Conservation (phyloP, 2,329 filamentous ascomycete species). For the Raffaelea arxii region DNA sequence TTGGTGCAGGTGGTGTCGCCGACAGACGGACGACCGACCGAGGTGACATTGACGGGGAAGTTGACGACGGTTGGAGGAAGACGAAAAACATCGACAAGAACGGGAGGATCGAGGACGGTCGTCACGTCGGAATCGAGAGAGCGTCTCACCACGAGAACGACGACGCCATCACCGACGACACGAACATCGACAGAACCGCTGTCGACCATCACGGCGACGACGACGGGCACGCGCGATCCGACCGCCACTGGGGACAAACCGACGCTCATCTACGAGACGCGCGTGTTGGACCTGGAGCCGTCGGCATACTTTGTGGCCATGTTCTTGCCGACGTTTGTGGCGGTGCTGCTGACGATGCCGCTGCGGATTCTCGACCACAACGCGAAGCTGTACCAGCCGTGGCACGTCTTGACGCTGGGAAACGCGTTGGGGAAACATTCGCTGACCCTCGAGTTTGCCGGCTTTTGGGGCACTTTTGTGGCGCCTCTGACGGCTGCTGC, state of each 20-base stretch:
- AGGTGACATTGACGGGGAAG: no score
- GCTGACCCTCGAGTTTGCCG: conserved; percentile 30
- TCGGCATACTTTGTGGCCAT: conserved; percentile 28
- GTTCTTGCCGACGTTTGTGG: conserved; percentile 30
- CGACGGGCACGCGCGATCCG: conserved; percentile 7
- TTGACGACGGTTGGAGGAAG: no score
- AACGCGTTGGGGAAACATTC: conserved; percentile 28
- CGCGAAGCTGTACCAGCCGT: conserved; percentile 32
- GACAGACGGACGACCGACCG: background rate
- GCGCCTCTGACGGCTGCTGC: conserved; percentile 25
- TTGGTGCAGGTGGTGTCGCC: conserved; percentile 8
- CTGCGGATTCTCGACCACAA: conserved; percentile 30
- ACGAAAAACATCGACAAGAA: no score
- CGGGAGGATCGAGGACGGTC: conserved; percentile 12
- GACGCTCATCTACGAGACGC: conserved; percentile 13
- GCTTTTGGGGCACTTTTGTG: conserved; percentile 16
- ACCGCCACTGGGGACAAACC: background rate
- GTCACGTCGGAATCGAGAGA: conserved; percentile 14
- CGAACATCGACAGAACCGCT: conserved; percentile 15
- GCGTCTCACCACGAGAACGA: conserved; percentile 17
- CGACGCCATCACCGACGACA: conserved; percentile 17
- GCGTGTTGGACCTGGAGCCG: conserved; percentile 17
- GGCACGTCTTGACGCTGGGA: conserved; percentile 27
- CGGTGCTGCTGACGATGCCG: conserved; percentile 27
- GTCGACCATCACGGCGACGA: conserved; percentile 15